A percentile compares a stretch with the other conserved stretches of the same genome.
These are phyloP conservation scores for Dichotomopilus funicola DNA, from an alignment of 2,329 filamentous ascomycete genomes.

Conservation along the genomic window DNA sequence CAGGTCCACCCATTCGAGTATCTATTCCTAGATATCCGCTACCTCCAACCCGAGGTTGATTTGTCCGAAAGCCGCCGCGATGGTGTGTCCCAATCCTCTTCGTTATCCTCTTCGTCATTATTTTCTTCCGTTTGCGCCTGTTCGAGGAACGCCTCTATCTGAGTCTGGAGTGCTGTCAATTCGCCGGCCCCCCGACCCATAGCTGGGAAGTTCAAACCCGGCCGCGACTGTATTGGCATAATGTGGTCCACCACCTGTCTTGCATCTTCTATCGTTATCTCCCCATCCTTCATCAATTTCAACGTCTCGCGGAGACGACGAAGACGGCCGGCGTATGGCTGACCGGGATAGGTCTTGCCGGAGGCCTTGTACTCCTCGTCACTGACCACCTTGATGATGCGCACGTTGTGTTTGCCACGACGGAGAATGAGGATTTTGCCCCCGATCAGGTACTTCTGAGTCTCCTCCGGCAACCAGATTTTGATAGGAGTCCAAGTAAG, in stretches of 20 bases:
- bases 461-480: slow-evolving; percentile 51
- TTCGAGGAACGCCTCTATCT: slow-evolving; percentile 18
- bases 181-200: slow-evolving; percentile 13
- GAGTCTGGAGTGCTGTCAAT: slow-evolving; percentile 17
- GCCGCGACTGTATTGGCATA: not conserved
- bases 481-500: slow-evolving; percentile 58
- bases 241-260: slow-evolving; percentile 15
- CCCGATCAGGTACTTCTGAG: slow-evolving; percentile 54
- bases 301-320: slow-evolving; percentile 38
- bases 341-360: slow-evolving; percentile 47
- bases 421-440: slow-evolving; percentile 53
- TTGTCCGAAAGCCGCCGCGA: not conserved
- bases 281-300: slow-evolving; percentile 26
- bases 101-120: not conserved
- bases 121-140: not conserved
- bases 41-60: too few relatives aligned
- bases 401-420: slow-evolving; percentile 57
- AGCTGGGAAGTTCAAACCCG: too few relatives aligned
- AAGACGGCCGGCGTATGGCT: slow-evolving; percentile 43
- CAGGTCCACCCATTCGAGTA: too few relatives aligned
- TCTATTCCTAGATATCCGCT: too few relatives aligned
- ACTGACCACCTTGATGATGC: slow-evolving; percentile 52
- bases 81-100: not conserved
- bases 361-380: slow-evolving; percentile 47
- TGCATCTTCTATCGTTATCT: slow-evolving; percentile 25